Evolutionary conservation across 1,284 basidiomycete genomes (phyloP).

Genomic region (Termitomyces sp.): DNA sequence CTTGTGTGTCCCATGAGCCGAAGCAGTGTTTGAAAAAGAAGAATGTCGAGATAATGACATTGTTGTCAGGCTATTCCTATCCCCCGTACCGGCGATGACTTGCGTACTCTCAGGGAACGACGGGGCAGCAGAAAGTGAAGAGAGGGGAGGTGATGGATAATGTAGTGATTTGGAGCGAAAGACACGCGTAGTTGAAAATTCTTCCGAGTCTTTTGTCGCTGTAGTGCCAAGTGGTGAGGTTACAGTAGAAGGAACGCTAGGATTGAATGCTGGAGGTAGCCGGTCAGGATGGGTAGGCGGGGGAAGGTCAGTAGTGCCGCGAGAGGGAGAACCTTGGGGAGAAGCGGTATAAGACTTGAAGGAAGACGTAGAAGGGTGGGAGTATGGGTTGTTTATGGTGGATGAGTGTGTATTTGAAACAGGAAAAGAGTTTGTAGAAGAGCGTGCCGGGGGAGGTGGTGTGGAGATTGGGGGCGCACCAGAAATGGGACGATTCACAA

Average conservation of each 20-base stretch:
- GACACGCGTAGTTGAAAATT: conserved; percentile 31
- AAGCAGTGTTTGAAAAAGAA: conserved; percentile 11
- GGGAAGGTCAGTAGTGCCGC: conserved; percentile 6
- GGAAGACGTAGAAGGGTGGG: conserved; percentile 1
- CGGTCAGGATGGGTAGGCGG: conserved; percentile 17
- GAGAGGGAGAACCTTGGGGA: conserved; percentile 9
- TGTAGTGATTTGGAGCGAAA: conserved; percentile 55
- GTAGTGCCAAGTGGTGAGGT: conserved; percentile 12
- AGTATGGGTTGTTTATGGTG: conserved; percentile 14
- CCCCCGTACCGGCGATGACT: conserved; percentile 24
- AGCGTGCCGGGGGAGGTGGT: conserved; percentile 24
- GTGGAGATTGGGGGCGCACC: conserved; percentile 9
- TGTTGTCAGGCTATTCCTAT: neutral
- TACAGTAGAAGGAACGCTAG: conserved; percentile 9
- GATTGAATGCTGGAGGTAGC: neutral
- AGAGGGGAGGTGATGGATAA: conserved; percentile 36
- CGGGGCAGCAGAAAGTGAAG: conserved; percentile 35
- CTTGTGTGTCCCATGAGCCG: conserved; percentile 6
- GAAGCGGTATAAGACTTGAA: conserved; percentile 2
- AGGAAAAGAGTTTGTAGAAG: conserved; percentile 49
- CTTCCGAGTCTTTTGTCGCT: conserved; percentile 10
- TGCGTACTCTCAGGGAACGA: conserved; percentile 65
- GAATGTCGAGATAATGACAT: conserved; percentile 16
- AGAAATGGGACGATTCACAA: neutral
- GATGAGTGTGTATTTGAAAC: conserved; percentile 35